These are phyloP conservation scores for Primulina huaijiensis DNA, from an alignment of 257 asterid species.

Conservation along the genomic window DNA sequence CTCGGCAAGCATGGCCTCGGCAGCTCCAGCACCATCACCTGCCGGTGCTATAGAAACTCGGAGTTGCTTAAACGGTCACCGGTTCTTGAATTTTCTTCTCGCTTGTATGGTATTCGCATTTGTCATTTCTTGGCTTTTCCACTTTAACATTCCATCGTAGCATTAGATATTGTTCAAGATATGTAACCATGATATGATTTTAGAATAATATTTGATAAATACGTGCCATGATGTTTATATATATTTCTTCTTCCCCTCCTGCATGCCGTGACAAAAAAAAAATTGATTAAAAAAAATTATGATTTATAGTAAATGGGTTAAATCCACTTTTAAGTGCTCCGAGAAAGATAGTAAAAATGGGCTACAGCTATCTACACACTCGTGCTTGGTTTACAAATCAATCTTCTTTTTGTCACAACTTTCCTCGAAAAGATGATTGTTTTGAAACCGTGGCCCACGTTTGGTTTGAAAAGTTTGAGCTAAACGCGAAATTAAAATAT, in stretches of 20 bases:
- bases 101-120: constrained; percentile 91
- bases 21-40: constrained; percentile 18
- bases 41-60: constrained; percentile 30
- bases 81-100: constrained; percentile 66
- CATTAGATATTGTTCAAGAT: background rate
- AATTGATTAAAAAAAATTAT: too few relatives aligned
- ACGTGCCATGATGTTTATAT: background rate
- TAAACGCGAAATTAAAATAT: background rate
- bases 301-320: background rate
- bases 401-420: background rate
- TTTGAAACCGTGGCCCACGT: background rate
- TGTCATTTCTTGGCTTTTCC: constrained; percentile 92
- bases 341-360: background rate
- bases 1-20: constrained; percentile 28
- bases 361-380: too few relatives aligned
- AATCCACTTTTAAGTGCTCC: background rate
- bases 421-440: background rate
- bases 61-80: constrained; percentile 67
- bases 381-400: background rate
- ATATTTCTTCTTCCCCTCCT: too few relatives aligned
- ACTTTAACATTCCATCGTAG: constrained; percentile 68
- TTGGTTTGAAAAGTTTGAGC: background rate
- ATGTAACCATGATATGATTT: background rate
- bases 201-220: background rate
- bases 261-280: background rate